A percentile compares a stretch with the other conserved stretches of the same genome.
phyloP scores from a whole-genome alignment of 768 basidiomycete genomes.

The Collybia nuda region DNA sequence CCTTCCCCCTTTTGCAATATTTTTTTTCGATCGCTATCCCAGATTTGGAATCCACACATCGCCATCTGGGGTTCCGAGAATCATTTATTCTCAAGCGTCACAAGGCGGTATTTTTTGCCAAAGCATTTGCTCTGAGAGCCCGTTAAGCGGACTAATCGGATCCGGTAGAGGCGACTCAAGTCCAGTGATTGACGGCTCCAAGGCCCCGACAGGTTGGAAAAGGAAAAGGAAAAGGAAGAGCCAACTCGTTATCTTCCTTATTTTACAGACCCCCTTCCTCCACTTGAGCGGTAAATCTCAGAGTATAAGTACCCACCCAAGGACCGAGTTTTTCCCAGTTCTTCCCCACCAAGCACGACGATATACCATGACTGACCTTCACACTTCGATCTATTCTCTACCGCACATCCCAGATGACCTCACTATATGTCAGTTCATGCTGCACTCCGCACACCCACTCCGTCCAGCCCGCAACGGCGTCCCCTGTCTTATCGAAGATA shows the following conservation, averaged over 20 bases:
- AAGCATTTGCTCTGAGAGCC: conserved; percentile 8
- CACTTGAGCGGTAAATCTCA: conserved; percentile 9
- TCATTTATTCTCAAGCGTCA: conserved; percentile 9
- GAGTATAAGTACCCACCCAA: conserved; percentile 12
- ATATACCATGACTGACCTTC: background rate
- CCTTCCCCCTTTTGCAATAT: conserved; percentile 7
- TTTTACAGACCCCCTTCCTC: conserved; percentile 4
- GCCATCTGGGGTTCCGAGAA: conserved; percentile 3
- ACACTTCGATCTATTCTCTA: conserved; percentile 6
- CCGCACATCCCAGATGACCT: conserved; percentile 51
- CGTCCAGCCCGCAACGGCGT: conserved; percentile 34
- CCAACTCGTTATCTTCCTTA: conserved; percentile 9
- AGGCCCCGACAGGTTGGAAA: conserved; percentile 5
- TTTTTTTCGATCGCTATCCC: conserved; percentile 3
- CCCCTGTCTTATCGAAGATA: conserved; percentile 56
- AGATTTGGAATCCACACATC: conserved; percentile 9
- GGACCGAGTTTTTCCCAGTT: background rate
- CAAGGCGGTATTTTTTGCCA: conserved; percentile 7
- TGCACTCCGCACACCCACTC: conserved; percentile 46
- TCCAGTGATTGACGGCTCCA: conserved; percentile 13
- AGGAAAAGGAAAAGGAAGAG: conserved; percentile 12
- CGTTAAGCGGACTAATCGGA: conserved; percentile 16
- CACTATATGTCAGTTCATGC: conserved; percentile 56
- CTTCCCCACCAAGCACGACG: too few relatives aligned
- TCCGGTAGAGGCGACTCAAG: conserved; percentile 6